phyloP scores from a whole-genome alignment of 352 stramenopile genomes.

The Phytophthora litchii region DNA sequence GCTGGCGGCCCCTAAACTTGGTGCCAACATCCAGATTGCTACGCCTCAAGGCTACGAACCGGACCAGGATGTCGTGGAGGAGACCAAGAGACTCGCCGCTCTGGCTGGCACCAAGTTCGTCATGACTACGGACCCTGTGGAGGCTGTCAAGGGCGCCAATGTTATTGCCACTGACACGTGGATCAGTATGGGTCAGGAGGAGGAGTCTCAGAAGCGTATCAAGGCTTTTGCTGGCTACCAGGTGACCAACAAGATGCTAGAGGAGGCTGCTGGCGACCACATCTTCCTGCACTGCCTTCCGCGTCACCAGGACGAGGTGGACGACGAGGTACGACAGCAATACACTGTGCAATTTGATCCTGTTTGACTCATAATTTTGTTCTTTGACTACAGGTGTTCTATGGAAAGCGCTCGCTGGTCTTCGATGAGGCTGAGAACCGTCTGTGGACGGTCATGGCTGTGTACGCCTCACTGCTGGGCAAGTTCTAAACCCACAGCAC shows the following conservation, averaged over 20 bases:
- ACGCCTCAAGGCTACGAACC: constrained; percentile 94
- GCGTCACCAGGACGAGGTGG: constrained; percentile 96
- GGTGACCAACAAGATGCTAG: constrained; percentile 93
- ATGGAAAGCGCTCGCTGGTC: constrained; percentile 94
- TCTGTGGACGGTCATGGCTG: constrained; percentile 99
- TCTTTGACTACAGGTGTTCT: constrained; percentile 85
- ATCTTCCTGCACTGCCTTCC: constrained; percentile 98
- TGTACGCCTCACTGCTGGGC: constrained; percentile 72
- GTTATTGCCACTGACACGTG: constrained; percentile 98
- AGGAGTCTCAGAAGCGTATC: constrained; percentile 93
- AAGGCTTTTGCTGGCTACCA: constrained; percentile 96
- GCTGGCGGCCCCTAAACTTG: constrained; percentile 87
- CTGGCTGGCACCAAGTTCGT: constrained; percentile 72
- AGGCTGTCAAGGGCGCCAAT: constrained; percentile 94
- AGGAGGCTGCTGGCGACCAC: constrained; percentile 88
- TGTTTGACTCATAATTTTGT: neutral
- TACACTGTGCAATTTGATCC: neutral
- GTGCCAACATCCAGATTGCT: constrained; percentile 94
- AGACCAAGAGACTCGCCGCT: constrained; percentile 88
- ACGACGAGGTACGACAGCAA: constrained; percentile 89
- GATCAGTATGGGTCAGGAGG: constrained; percentile 96
- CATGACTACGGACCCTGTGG: constrained; percentile 90
- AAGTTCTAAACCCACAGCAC: constrained; percentile 29
- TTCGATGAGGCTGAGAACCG: constrained; percentile 98
- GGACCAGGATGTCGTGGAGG: constrained; percentile 88